Conservation (phyloP, 192 early-diverging fungal genomes). For the Coemansia sp. region DNA sequence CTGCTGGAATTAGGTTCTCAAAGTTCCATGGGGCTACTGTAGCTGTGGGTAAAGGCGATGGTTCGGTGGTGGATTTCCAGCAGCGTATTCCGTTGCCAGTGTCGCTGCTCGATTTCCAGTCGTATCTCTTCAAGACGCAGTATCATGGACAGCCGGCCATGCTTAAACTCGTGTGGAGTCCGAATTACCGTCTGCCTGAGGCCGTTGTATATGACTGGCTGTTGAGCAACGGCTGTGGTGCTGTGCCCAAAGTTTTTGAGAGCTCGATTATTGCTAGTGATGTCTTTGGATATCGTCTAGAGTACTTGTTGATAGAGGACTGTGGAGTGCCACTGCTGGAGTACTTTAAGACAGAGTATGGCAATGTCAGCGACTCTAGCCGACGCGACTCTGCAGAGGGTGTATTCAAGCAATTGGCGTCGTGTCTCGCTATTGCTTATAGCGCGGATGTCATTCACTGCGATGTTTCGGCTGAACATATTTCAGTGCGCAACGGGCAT, state of each 20-base stretch:
- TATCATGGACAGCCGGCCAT: neutral
- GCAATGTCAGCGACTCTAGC: neutral
- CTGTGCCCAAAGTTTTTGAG: conserved; percentile 2
- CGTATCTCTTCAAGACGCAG: neutral
- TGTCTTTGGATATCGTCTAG: conserved; percentile 12
- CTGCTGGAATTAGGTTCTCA: neutral
- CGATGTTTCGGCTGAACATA: conserved; percentile 25
- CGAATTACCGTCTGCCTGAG: conserved; percentile 4
- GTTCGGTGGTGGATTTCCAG: neutral
- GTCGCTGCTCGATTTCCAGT: neutral
- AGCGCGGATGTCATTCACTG: conserved; percentile 18
- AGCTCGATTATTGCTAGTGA: neutral
- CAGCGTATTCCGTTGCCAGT: neutral
- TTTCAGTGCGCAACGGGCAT: conserved; percentile 1
- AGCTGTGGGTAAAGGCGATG: neutral
- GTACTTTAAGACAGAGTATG: neutral
- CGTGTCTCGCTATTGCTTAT: neutral
- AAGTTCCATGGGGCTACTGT: neutral
- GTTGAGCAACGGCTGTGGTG: neutral
- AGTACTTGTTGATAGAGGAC: conserved; percentile 15
- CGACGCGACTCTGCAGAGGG: neutral
- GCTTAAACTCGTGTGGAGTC: conserved; percentile 15
- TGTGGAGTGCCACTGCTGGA: conserved; percentile 10
- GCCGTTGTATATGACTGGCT: conserved; percentile 3
- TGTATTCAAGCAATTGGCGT: neutral